Base-by-base conservation (phyloP, 2,329 filamentous ascomycete genomes). In the Aspergillus fumigatus region DNA sequence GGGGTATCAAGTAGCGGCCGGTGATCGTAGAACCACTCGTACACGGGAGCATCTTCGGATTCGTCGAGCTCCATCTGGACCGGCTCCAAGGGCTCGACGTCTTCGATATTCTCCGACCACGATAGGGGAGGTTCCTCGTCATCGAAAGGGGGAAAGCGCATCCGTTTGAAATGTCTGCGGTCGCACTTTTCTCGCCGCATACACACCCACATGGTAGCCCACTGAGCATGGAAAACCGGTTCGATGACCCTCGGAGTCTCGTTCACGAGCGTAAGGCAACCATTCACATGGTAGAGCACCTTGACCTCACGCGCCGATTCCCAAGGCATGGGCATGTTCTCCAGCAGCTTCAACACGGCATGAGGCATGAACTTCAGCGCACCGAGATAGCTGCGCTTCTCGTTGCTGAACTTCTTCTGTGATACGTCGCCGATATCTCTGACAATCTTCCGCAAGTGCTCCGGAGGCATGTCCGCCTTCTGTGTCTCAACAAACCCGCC, bases 321-420 rank as follows among this genome's bases (percentile, higher is more conserved):
- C 94, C 94, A 99, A 0, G 94, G 94, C 94, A 99, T 99, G 3
- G 94, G 94, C 94, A 99, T 99, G 69, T 99, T 99, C 79, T 99
- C 94, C 55, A 99, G 76, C 25, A 99, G 82, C 80, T 99, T 99
- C 78, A 99, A 78, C 10, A 99, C 94, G 5, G 94, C 94, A 72
- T 99, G 94, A 1, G 94, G 94, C 94, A 99, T 99, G 78, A 97
- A 99, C 78, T 99, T 99, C 61, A 99, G 78, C 35, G 95, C 94
- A 61, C 95, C 95, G 50, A 99, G 83, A 74, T 99, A 99, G 76
- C 92, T 97, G 65, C 94, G 86, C 82, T 99, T 99, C 79, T 99
- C 94, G 70, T 89, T 96, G 64, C 91, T 97, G 80, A 97, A 99
- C 75, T 97, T 97, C 80, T 97, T 97, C 76, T 99, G 95, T 53